A percentile compares a stretch with the other conserved stretches of the same genome.
Conservation (phyloP, 352 stramenopile genomes). For the Pythium apleroticum region DNA sequence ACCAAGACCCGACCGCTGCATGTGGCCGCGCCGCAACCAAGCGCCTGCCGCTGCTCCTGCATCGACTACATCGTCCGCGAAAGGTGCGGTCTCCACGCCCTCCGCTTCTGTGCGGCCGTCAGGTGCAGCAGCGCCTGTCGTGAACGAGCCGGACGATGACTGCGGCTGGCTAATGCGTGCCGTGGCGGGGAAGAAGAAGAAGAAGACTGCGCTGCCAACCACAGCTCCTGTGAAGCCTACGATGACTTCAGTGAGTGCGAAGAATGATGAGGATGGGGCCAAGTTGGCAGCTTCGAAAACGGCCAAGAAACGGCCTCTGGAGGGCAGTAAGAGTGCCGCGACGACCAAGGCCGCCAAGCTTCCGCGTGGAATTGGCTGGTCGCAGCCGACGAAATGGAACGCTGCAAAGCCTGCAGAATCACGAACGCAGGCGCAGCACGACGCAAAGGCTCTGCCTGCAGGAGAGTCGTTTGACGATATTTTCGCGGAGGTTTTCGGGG, state of each 20-base stretch:
- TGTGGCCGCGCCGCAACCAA: conserved; percentile 5
- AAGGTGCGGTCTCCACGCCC: background rate
- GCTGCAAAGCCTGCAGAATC: background rate
- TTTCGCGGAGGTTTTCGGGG: conserved; percentile 32
- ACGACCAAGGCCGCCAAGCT: conserved; percentile 8
- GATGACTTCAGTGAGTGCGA: background rate
- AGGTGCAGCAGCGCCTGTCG: background rate
- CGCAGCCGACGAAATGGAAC: conserved; percentile 12
- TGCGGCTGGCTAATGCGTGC: conserved; percentile 28
- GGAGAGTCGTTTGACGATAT: conserved; percentile 31
- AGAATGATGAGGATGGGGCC: background rate
- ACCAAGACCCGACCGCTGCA: background rate
- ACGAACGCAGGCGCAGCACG: background rate
- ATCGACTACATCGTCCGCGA: background rate
- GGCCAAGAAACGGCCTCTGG: conserved; percentile 16
- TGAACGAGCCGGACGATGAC: conserved; percentile 12
- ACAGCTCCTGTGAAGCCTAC: background rate
- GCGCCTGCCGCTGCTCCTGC: background rate
- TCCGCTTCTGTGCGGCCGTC: background rate
- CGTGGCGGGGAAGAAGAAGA: conserved; percentile 23
- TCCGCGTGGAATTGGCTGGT: conserved; percentile 25
- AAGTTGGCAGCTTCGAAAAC: background rate
- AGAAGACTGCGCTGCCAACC: background rate
- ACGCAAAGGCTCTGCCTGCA: background rate
- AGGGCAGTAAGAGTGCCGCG: background rate